phyloP scores from a whole-genome alignment of 192 early-diverging fungal genomes.

The Backusella luteola region DNA sequence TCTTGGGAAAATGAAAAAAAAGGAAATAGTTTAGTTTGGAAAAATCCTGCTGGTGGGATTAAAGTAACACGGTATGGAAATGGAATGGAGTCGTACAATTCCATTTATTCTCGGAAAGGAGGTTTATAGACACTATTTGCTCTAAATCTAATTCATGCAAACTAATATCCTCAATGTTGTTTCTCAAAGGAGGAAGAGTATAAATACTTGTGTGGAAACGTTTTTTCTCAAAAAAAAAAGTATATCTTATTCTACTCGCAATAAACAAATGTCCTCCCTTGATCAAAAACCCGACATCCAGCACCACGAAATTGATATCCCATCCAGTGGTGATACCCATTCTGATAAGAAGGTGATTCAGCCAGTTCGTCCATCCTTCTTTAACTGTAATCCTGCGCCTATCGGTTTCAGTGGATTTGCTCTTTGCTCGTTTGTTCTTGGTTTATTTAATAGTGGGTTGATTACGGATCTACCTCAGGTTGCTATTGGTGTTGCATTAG shows the following conservation, averaged over 20 bases:
- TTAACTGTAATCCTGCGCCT: conserved; percentile 4
- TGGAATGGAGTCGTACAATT: background rate
- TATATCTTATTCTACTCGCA: background rate
- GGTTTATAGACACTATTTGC: background rate
- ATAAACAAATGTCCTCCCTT: background rate
- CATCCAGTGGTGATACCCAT: background rate
- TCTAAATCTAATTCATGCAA: background rate
- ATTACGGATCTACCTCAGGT: conserved; percentile 14
- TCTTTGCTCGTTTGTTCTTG: conserved; percentile 24
- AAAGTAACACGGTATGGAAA: background rate
- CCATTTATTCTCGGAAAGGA: background rate
- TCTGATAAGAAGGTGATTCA: background rate
- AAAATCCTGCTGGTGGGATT: background rate
- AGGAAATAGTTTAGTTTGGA: background rate
- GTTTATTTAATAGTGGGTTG: conserved; percentile 23
- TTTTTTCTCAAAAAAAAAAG: background rate
- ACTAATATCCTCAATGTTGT: too few relatives aligned
- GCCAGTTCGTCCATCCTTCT: background rate
- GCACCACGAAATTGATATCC: conserved; percentile 3
- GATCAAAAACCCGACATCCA: conserved; percentile 3
- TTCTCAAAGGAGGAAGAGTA: too few relatives aligned
- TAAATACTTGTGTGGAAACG: too few relatives aligned
- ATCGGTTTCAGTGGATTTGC: conserved; percentile 28
- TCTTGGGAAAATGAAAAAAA: background rate
- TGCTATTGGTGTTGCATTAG: conserved; percentile 24